These are phyloP conservation scores for Talaromyces trachyspermus DNA, from an alignment of 495 filamentous ascomycete species.

Conservation along the genomic window DNA sequence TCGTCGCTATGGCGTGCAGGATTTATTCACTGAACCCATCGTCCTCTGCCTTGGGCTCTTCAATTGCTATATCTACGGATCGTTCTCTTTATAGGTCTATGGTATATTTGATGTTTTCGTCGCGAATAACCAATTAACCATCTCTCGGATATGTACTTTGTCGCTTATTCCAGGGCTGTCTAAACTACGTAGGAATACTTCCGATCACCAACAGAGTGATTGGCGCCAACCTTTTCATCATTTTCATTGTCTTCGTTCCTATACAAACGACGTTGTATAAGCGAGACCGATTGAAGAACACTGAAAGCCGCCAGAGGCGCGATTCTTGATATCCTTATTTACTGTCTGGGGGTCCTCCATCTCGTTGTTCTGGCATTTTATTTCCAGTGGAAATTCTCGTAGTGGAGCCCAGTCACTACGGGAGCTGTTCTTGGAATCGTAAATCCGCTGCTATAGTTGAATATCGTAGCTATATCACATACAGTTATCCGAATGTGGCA, in stretches of 20 bases:
- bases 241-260: slow-evolving; percentile 27
- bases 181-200: neutral
- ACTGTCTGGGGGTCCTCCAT: slow-evolving; percentile 31
- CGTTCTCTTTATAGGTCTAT: slow-evolving; percentile 29
- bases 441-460: slow-evolving; percentile 29
- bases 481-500: slow-evolving; percentile 32
- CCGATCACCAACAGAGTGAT: slow-evolving; percentile 19
- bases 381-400: slow-evolving; percentile 24
- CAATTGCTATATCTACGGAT: slow-evolving; percentile 29
- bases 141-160: slow-evolving; percentile 19
- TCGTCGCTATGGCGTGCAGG: slow-evolving; percentile 29
- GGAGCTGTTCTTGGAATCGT: slow-evolving; percentile 27
- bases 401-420: slow-evolving; percentile 29
- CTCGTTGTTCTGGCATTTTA: slow-evolving; percentile 32
- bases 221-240: slow-evolving; percentile 23
- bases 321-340: slow-evolving; percentile 27
- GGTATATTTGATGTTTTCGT: slow-evolving; percentile 32
- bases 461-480: slow-evolving; percentile 33
- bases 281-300: slow-evolving; percentile 20
- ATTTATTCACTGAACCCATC: slow-evolving; percentile 31
- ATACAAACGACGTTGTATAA: slow-evolving; percentile 30
- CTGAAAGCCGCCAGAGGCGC: slow-evolving; percentile 28
- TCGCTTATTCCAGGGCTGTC: neutral
- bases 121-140: slow-evolving; percentile 31
- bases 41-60: slow-evolving; percentile 26